phyloP scores from a whole-genome alignment of 805 yeast species.

The Teunomyces aglyptinius region DNA sequence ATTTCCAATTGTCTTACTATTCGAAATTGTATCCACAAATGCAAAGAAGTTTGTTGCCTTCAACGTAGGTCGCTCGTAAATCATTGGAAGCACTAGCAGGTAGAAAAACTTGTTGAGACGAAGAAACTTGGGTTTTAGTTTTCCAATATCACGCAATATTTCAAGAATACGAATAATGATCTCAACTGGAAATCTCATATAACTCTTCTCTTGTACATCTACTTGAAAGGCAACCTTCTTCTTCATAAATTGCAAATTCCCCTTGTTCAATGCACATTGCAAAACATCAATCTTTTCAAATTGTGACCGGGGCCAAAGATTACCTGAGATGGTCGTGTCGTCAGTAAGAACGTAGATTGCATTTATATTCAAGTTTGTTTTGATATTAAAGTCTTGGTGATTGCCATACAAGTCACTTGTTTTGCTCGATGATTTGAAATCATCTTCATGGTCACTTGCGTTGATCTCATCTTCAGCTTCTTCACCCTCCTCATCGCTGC shows the following conservation, averaged over 20 bases:
- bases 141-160: conserved; percentile 25
- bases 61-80: conserved; percentile 65
- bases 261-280: conserved; percentile 29
- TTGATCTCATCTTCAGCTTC: conserved; percentile 18
- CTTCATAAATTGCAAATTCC: conserved; percentile 20
- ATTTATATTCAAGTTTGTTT: conserved; percentile 25
- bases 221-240: conserved; percentile 14
- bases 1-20: conserved; percentile 52
- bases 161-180: conserved; percentile 32
- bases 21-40: conserved; percentile 69
- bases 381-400: conserved; percentile 24
- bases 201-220: conserved; percentile 12
- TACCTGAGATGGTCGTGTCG: conserved; percentile 18
- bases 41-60: conserved; percentile 63
- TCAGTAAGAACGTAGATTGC: conserved; percentile 35
- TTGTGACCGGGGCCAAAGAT: conserved; percentile 49
- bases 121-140: conserved; percentile 48
- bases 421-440: not conserved
- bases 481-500: conserved; percentile 25
- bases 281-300: conserved; percentile 52
- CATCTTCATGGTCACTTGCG: conserved; percentile 10
- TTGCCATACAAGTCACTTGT: conserved; percentile 17
- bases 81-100: conserved; percentile 53
- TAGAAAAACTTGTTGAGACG: conserved; percentile 65
- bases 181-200: conserved; percentile 40